A percentile compares a stretch with the other conserved stretches of the same genome.
These are phyloP conservation scores for Hordeum marinum DNA, from an alignment of 176 grass and related monocot species.

Conservation along the genomic window DNA sequence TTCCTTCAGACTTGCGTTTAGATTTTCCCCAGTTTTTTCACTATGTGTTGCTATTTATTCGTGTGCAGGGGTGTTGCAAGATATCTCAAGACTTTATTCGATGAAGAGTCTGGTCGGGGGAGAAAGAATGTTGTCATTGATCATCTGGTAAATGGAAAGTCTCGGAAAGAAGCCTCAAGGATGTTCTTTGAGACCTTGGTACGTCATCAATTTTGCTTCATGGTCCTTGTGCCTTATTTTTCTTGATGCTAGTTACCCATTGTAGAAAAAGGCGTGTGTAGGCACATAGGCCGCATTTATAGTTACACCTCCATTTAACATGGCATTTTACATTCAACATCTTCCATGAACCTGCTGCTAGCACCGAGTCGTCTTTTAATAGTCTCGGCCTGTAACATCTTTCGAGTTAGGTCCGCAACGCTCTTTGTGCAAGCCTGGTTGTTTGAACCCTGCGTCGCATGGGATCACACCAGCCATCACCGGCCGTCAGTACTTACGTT, in stretches of 20 bases:
- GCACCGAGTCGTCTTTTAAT: neutral
- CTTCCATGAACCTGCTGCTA: neutral
- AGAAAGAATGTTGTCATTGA: conserved; percentile 78
- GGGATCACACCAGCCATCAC: neutral
- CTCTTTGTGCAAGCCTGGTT: neutral
- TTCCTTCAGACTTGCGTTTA: neutral
- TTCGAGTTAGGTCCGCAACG: neutral
- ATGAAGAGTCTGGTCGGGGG: conserved; percentile 69
- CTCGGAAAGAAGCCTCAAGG: conserved; percentile 94
- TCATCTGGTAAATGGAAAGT: conserved; percentile 67
- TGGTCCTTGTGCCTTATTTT: neutral
- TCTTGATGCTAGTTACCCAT: neutral
- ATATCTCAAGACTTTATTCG: conserved; percentile 85
- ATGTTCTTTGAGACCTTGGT: conserved; percentile 99
- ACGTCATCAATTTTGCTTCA: neutral
- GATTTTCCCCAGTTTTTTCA: neutral
- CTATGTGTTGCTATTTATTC: neutral
- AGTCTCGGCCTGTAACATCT: neutral
- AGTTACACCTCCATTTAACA: neutral
- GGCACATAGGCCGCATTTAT: neutral
- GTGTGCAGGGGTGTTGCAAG: conserved; percentile 73
- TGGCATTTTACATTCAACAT: neutral
- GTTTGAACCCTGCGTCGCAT: neutral
- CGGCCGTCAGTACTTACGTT: neutral
- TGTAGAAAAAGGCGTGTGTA: neutral